These are phyloP conservation scores for Talaromyces sp. DNA, from an alignment of 2,329 filamentous ascomycete genomes.

Conservation along the genomic window DNA sequence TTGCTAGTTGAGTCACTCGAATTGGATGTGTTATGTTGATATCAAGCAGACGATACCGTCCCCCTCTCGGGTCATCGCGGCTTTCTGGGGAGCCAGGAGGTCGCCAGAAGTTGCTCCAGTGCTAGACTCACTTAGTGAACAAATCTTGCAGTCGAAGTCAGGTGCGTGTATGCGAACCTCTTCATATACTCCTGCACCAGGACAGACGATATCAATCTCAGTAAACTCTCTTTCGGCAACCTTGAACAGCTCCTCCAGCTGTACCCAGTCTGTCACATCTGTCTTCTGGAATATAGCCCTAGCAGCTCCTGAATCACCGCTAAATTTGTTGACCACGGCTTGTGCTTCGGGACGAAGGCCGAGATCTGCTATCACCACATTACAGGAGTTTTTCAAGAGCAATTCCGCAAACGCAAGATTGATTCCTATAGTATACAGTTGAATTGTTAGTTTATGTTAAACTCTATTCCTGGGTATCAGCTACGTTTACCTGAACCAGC, in stretches of 20 bases:
- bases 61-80: slow-evolving; percentile 38
- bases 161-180: slow-evolving; percentile 30
- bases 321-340: slow-evolving; percentile 39
- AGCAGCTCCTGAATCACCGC: slow-evolving; percentile 22
- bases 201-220: slow-evolving; percentile 46
- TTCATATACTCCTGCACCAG: slow-evolving; percentile 47
- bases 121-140: slow-evolving; percentile 25
- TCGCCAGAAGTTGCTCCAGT: slow-evolving; percentile 51
- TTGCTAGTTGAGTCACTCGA: slow-evolving; percentile 50
- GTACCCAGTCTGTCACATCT: slow-evolving; percentile 50
- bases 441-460: neutral
- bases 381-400: slow-evolving; percentile 45
- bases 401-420: slow-evolving; percentile 45
- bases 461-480: neutral
- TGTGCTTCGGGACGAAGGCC: slow-evolving; percentile 45
- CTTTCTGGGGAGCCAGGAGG: slow-evolving; percentile 45
- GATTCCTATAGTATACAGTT: slow-evolving; percentile 35
- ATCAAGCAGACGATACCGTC: slow-evolving; percentile 46
- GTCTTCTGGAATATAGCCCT: slow-evolving; percentile 46
- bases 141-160: neutral
- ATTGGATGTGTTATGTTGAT: slow-evolving; percentile 55
- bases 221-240: slow-evolving; percentile 50
- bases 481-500: slow-evolving; percentile 49
- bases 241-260: slow-evolving; percentile 50
- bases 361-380: slow-evolving; percentile 47